Percentiles rank a stretch among this genome's conserved stretches.
Conservation (phyloP, 805 yeast species). For the Priceomyces melissophilus region DNA sequence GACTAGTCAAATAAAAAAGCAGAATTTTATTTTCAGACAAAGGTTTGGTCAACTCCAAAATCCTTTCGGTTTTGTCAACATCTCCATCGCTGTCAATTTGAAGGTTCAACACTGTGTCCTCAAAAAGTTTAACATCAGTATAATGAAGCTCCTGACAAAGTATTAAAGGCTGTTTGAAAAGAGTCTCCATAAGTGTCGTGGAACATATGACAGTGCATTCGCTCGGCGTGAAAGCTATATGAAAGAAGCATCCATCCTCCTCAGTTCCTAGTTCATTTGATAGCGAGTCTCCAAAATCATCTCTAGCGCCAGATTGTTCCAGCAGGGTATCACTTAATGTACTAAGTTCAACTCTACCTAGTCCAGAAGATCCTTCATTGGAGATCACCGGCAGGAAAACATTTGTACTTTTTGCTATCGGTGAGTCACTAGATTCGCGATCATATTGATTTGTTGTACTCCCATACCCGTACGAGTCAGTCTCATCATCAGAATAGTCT, state of each 20-base stretch:
- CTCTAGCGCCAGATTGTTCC: conserved; percentile 5
- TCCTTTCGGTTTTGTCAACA: conserved; percentile 47
- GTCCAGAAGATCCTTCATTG: background rate
- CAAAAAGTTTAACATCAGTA: conserved; percentile 35
- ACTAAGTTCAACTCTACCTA: background rate
- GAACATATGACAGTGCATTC: conserved; percentile 62
- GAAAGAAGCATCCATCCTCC: conserved; percentile 49
- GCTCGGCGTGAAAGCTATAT: conserved; percentile 58
- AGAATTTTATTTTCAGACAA: conserved; percentile 55
- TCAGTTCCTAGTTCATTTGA: conserved; percentile 15
- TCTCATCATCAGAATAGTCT: conserved; percentile 10
- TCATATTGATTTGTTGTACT: conserved; percentile 3
- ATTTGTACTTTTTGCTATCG: background rate
- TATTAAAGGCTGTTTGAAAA: conserved; percentile 39
- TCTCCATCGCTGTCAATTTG: conserved; percentile 62
- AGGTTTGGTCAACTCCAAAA: conserved; percentile 56
- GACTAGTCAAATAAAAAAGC: conserved; percentile 58
- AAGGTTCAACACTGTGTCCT: conserved; percentile 46
- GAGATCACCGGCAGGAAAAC: background rate
- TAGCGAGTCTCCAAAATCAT: background rate
- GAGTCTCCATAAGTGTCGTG: conserved; percentile 27
- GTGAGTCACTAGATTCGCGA: conserved; percentile 1
- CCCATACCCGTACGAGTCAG: conserved; percentile 2
- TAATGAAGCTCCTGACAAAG: conserved; percentile 30
- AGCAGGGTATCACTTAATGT: conserved; percentile 3